phyloP scores from a whole-genome alignment of 1,139 yeast species.

The Yamadazyma mexicana region DNA sequence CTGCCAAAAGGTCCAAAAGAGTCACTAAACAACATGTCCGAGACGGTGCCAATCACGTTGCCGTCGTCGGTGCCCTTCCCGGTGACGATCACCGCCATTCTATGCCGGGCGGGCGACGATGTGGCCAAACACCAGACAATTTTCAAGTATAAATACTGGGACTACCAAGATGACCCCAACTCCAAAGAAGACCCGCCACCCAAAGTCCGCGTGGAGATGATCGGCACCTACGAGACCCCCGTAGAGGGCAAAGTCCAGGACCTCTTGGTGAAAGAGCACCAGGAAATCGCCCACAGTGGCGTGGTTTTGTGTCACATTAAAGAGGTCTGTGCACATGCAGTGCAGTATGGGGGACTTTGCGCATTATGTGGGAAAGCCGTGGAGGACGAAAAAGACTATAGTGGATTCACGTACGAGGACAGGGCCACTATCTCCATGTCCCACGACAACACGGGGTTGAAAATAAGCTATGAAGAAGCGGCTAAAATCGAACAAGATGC shows the following conservation, averaged over 20 bases:
- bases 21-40: slow-evolving; percentile 10
- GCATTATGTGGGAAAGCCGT: slow-evolving; percentile 88
- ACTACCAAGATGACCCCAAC: slow-evolving; percentile 60
- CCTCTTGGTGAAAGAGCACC: slow-evolving; percentile 55
- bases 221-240: slow-evolving; percentile 80
- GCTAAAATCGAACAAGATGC: slow-evolving; percentile 73
- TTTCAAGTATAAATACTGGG: slow-evolving; percentile 67
- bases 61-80: slow-evolving; percentile 70
- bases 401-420: slow-evolving; percentile 70
- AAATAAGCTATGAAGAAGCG: slow-evolving; percentile 85
- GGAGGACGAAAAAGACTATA: slow-evolving; percentile 79
- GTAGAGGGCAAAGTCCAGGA: slow-evolving; percentile 65
- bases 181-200: slow-evolving; percentile 44
- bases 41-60: slow-evolving; percentile 27
- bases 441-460: slow-evolving; percentile 84
- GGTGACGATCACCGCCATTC: slow-evolving; percentile 57
- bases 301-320: slow-evolving; percentile 54
- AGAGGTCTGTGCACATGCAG: slow-evolving; percentile 90
- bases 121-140: slow-evolving; percentile 56
- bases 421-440: slow-evolving; percentile 88
- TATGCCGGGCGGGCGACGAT: slow-evolving; percentile 43
- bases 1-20: no score
- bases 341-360: slow-evolving; percentile 95
- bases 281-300: slow-evolving; percentile 55
- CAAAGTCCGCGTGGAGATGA: slow-evolving; percentile 54